Base-by-base conservation (phyloP, 78 protist genomes). In the Pelomyxa schiedti region DNA sequence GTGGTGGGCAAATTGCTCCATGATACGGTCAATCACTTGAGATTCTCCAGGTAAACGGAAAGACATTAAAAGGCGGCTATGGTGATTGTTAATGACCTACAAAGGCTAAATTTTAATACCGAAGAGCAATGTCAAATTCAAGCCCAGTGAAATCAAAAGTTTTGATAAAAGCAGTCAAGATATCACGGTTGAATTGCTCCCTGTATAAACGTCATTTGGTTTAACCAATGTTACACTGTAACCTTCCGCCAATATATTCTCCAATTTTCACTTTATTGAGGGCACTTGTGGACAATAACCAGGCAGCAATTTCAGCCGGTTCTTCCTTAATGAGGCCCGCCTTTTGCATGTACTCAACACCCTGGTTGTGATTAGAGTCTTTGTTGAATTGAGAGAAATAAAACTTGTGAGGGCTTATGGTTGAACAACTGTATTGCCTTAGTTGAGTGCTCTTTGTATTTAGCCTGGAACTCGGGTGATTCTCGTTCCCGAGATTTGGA, bases 31-130 rank as follows among this genome's bases (percentile, higher is more conserved):
- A 30, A 96, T 96, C 80, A 94, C 90, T 82, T 89, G 97, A 24
- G 97, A 93, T 65, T 97, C 99, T 43, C 99, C 99, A 2, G 97
- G 97, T 43, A 97, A 74, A 28, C 95, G 73, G 70, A 96, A 94
- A 2, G 63, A 58, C 39, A 76, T 22, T 26, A 94, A 82, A 83
- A 90, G 90, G 29, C 65, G 43, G 8, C n/a, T n/a, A n/a, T n/a
- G n/a, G n/a, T n/a, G n/a, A n/a, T n/a, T n/a, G n/a, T n/a, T n/a
- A n/a, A n/a, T n/a, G n/a, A n/a, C n/a, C n/a, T n/a, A n/a, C n/a
- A n/a, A n/a, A n/a, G n/a, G n/a, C n/a, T n/a, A n/a, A n/a, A n/a
- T n/a, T n/a, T n/a, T n/a, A n/a, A n/a, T n/a, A n/a, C n/a, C 98
- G 86, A 32, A 95, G 82, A 2, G 97, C 97, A 0, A 42, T 82